Conservation (phyloP, 164 flowering plant species). For the Vitis riparia region DNA sequence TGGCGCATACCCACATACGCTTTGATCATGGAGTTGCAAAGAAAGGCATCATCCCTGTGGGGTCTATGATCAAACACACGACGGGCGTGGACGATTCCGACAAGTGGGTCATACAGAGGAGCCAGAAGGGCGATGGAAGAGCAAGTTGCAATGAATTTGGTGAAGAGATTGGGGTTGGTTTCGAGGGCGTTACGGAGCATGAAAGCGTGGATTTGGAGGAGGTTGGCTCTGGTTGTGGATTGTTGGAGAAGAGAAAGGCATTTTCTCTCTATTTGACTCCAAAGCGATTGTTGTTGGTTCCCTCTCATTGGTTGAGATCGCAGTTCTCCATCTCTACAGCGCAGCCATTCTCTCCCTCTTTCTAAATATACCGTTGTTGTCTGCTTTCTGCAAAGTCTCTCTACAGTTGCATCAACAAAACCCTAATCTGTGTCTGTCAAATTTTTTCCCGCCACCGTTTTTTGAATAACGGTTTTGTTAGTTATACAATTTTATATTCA, state of each 20-base stretch:
- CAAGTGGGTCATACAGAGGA: conserved; percentile 13
- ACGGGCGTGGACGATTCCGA: conserved; percentile 52
- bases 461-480: no score
- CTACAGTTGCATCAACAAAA: no score
- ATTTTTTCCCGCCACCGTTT: no score
- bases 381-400: no score
- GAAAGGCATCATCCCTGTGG: conserved; percentile 45
- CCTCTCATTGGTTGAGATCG: neutral
- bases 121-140: conserved; percentile 21
- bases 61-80: conserved; percentile 49
- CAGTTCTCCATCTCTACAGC: no score
- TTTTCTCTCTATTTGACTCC: conserved; percentile 56
- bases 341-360: no score
- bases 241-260: conserved; percentile 60
- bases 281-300: conserved; percentile 16
- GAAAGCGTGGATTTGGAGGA: conserved; percentile 78
- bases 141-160: conserved; percentile 55
- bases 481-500: no score
- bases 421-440: no score
- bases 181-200: conserved; percentile 57
- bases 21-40: conserved; percentile 75
- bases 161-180: conserved; percentile 55
- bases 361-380: no score
- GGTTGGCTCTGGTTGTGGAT: conserved; percentile 23
- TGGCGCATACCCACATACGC: conserved; percentile 43